Conservation (phyloP, 1,284 basidiomycete species). For the Apiotrichum veenhuisii region DNA sequence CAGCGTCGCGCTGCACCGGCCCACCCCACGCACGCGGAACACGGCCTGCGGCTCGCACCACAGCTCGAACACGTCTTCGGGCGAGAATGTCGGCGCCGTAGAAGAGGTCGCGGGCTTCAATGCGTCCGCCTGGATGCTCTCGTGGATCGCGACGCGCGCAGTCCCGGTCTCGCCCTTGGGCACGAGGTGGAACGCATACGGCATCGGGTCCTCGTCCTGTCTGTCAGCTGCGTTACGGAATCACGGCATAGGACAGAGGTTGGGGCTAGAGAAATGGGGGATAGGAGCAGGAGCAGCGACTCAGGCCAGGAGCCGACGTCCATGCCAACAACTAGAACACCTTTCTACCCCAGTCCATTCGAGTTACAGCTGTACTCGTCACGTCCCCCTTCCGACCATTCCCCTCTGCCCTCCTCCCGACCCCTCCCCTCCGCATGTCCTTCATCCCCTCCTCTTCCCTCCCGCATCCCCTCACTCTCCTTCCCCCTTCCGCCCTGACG, state of each 20-base stretch:
- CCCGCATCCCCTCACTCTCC: background rate
- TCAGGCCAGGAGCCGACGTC: too few relatives aligned
- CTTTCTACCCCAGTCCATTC: too few relatives aligned
- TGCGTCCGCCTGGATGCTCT: constrained; percentile 74
- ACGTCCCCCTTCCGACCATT: too few relatives aligned
- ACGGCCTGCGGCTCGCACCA: constrained; percentile 93
- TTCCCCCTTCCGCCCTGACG: background rate
- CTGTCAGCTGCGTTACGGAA: constrained; percentile 4
- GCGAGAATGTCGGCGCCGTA: constrained; percentile 56
- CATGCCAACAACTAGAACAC: too few relatives aligned
- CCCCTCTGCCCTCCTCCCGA: too few relatives aligned
- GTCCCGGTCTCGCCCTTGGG: constrained; percentile 44
- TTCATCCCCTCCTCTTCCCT: background rate
- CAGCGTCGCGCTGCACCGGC: constrained; percentile 86
- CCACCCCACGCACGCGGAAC: constrained; percentile 89
- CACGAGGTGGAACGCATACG: constrained; percentile 80
- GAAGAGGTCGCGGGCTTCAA: constrained; percentile 56
- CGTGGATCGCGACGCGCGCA: constrained; percentile 71
- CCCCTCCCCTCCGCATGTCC: background rate
- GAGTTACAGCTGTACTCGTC: too few relatives aligned
- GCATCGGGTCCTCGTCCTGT: constrained; percentile 79
- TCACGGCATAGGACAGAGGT: too few relatives aligned
- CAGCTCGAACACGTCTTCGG: constrained; percentile 81
- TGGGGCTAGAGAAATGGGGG: too few relatives aligned
- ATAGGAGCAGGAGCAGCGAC: too few relatives aligned